Evolutionary conservation across 129 eudicot genomes (phyloP).

Genomic region (Logfia minima): DNA sequence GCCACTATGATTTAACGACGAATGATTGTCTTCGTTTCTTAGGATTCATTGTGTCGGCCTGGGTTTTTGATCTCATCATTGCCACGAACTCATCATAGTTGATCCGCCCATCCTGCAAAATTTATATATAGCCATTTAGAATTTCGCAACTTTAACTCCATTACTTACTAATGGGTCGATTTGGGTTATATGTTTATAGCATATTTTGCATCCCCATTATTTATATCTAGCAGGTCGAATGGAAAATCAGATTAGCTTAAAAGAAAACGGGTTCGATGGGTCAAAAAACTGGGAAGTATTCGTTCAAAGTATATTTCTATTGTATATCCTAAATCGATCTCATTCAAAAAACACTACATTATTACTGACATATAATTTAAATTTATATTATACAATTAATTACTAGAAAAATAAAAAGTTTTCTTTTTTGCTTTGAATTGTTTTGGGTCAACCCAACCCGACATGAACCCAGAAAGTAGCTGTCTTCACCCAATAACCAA

Average conservation of each 20-base stretch:
- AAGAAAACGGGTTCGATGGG: not conserved
- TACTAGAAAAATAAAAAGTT: too few relatives aligned
- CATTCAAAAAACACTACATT: not conserved
- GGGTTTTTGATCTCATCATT: constrained; percentile 89
- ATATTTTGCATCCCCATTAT: not conserved
- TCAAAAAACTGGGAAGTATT: not conserved
- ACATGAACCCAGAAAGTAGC: not conserved
- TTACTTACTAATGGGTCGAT: not conserved
- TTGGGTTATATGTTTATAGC: not conserved
- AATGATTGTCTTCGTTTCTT: constrained; percentile 62
- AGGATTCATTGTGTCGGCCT: constrained; percentile 53
- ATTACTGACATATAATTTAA: not conserved
- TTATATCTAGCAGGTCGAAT: not conserved
- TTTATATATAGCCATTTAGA: not conserved
- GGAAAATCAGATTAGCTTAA: not conserved
- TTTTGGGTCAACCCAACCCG: not conserved
- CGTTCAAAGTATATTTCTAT: too few relatives aligned
- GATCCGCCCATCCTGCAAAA: constrained; percentile 82
- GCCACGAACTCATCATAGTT: constrained; percentile 94
- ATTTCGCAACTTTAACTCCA: not conserved
- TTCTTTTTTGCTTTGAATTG: too few relatives aligned
- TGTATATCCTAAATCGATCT: not conserved
- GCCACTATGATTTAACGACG: constrained; percentile 16
- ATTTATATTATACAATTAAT: too few relatives aligned
- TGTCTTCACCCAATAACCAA: not conserved